These are phyloP conservation scores for Lodderomyces theae DNA, from an alignment of 1,139 yeast genomes.

Conservation along the genomic window DNA sequence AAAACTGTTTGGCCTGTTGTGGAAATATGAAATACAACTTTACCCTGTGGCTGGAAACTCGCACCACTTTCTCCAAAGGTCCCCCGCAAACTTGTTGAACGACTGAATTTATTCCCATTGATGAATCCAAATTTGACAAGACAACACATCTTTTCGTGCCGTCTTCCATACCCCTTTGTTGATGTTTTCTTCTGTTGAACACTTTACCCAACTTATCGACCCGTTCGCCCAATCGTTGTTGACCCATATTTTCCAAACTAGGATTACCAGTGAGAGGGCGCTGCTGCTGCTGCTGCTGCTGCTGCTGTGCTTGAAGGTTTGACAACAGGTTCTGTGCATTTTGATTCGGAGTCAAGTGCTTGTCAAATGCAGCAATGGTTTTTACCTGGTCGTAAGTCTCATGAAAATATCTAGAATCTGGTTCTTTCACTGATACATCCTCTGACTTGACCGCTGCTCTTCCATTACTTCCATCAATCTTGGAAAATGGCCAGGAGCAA, in stretches of 20 bases:
- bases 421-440: neutral
- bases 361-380: slow-evolving; percentile 6
- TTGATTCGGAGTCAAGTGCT: neutral
- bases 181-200: slow-evolving; percentile 7
- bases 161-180: neutral
- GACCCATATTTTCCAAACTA: slow-evolving; percentile 16
- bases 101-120: slow-evolving; percentile 47
- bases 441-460: neutral
- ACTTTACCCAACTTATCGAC: slow-evolving; percentile 11
- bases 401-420: neutral
- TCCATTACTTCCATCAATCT: slow-evolving; percentile 11
- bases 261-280: slow-evolving; percentile 15
- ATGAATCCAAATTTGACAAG: slow-evolving; percentile 17
- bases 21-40: slow-evolving; percentile 55
- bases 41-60: slow-evolving; percentile 20
- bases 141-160: slow-evolving; percentile 16
- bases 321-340: neutral
- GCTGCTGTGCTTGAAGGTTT: neutral
- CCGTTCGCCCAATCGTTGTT: neutral
- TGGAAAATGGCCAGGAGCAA: slow-evolving; percentile 16
- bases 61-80: slow-evolving; percentile 56
- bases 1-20: slow-evolving; percentile 56
- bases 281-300: slow-evolving; percentile 1
- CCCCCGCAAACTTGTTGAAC: slow-evolving; percentile 70
- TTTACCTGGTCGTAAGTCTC: neutral